These are phyloP conservation scores for Pseudonitzschia multiseries DNA, from an alignment of 108 stramenopile genomes.

Conservation along the genomic window DNA sequence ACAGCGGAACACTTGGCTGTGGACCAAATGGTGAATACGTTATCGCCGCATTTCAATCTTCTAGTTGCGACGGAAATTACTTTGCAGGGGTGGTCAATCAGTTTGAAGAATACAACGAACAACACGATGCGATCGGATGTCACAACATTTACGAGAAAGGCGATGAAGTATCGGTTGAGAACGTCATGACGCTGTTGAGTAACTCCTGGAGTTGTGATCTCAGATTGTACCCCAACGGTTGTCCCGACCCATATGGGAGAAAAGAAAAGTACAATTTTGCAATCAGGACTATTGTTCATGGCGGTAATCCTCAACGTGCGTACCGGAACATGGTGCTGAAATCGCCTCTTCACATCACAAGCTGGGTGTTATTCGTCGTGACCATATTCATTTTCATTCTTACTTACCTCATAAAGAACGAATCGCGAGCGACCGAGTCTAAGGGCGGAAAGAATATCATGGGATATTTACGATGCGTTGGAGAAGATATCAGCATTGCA, in stretches of 20 bases:
- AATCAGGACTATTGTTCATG: constrained; percentile 15
- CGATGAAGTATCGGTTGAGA: not conserved
- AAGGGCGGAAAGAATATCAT: constrained; percentile 15
- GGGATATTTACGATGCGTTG: constrained; percentile 4
- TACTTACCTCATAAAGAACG: constrained; percentile 2
- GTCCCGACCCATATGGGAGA: constrained; percentile 57
- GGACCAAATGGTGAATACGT: constrained; percentile 35
- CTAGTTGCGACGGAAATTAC: constrained; percentile 42
- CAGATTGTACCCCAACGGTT: constrained; percentile 43
- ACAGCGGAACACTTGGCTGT: constrained; percentile 39
- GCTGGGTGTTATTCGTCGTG: not conserved
- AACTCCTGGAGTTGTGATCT: constrained; percentile 49
- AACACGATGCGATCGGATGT: constrained; percentile 29
- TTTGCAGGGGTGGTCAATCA: constrained; percentile 19
- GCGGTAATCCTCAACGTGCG: constrained; percentile 20
- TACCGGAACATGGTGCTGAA: constrained; percentile 30
- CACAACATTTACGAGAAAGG: constrained; percentile 29
- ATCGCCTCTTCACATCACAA: constrained; percentile 19
- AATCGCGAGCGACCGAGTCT: not conserved
- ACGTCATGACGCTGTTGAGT: constrained; percentile 13
- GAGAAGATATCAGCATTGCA: not conserved
- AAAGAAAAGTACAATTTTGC: constrained; percentile 27
- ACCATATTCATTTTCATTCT: not conserved
- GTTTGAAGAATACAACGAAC: constrained; percentile 34
- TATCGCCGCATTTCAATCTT: constrained; percentile 30